A percentile compares a stretch with the other conserved stretches of the same genome.
These are phyloP conservation scores for Pseudoturritis turrita DNA, from an alignment of 345 rosid genomes.

Conservation along the genomic window DNA sequence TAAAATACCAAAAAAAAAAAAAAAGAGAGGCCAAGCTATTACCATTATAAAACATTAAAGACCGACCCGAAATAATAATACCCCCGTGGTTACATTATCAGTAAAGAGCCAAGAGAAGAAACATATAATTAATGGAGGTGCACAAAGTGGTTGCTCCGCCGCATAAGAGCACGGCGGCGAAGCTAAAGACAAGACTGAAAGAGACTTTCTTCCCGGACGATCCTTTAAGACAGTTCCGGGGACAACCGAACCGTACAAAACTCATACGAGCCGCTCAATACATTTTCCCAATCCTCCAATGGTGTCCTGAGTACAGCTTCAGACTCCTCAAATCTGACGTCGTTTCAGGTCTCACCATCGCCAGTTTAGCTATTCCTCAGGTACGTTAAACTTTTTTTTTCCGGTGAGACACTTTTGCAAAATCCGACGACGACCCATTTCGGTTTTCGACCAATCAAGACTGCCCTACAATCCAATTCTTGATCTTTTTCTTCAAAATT, in stretches of 20 bases:
- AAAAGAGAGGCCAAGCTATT: neutral
- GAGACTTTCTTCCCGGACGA: slow-evolving; percentile 97
- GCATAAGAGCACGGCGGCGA: slow-evolving; percentile 44
- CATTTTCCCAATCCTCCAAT: slow-evolving; percentile 82
- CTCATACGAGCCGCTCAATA: slow-evolving; percentile 68
- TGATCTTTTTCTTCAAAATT: neutral
- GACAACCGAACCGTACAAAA: slow-evolving; percentile 47
- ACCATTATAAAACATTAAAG: slow-evolving; percentile 24
- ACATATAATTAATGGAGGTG: slow-evolving; percentile 41
- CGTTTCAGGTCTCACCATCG: slow-evolving; percentile 91
- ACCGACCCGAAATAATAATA: slow-evolving; percentile 21
- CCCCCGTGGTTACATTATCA: slow-evolving; percentile 20
- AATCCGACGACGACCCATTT: slow-evolving; percentile 1
- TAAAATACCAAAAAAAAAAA: neutral
- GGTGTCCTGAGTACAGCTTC: slow-evolving; percentile 80
- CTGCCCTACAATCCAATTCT: neutral
- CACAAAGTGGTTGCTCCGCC: slow-evolving; percentile 84
- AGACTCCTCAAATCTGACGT: slow-evolving; percentile 75
- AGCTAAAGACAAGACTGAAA: slow-evolving; percentile 57
- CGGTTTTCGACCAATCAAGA: neutral
- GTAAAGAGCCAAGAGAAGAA: slow-evolving; percentile 13
- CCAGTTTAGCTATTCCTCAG: slow-evolving; percentile 99
- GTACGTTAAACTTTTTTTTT: slow-evolving; percentile 28
- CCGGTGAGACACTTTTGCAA: neutral
- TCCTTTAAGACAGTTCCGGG: slow-evolving; percentile 90